phyloP scores from a whole-genome alignment of 176 grass and related monocot genomes.

The Raddia distichophylla region DNA sequence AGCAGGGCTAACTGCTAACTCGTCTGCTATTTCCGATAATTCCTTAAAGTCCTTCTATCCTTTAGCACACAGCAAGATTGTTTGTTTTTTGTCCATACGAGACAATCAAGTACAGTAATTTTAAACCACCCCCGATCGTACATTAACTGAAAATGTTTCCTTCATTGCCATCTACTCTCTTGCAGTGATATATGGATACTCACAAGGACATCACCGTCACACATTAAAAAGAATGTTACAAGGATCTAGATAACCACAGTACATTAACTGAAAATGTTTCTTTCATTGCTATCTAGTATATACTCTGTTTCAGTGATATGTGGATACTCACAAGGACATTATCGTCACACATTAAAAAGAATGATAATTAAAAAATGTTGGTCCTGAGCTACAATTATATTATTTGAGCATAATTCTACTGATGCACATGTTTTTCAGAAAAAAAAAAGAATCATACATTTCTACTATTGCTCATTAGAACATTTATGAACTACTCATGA shows the following conservation, averaged over 20 bases:
- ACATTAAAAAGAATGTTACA: not conserved
- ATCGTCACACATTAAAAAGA: not conserved
- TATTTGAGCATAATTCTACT: not conserved
- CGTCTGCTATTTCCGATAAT: constrained; percentile 37
- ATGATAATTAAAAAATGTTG: not conserved
- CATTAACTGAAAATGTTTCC: not conserved
- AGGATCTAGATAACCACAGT: too few species aligned
- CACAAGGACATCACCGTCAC: constrained; percentile 28
- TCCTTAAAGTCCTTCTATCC: constrained; percentile 13
- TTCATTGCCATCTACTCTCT: constrained; percentile 26
- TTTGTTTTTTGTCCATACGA: constrained; percentile 26
- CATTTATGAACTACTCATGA: not conserved
- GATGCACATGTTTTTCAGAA: not conserved
- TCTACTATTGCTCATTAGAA: not conserved
- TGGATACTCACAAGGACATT: constrained; percentile 31
- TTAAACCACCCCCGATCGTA: not conserved
- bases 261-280: not conserved
- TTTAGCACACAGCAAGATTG: constrained; percentile 39
- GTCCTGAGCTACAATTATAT: not conserved
- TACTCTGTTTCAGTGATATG: constrained; percentile 21
- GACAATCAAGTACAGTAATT: constrained; percentile 40
- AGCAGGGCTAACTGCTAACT: constrained; percentile 33
- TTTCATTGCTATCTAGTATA: constrained; percentile 26
- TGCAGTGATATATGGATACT: constrained; percentile 26
- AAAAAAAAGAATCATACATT: too few species aligned